Conservation (phyloP, 345 rosid species). For the Eucalyptus pauciflora region DNA sequence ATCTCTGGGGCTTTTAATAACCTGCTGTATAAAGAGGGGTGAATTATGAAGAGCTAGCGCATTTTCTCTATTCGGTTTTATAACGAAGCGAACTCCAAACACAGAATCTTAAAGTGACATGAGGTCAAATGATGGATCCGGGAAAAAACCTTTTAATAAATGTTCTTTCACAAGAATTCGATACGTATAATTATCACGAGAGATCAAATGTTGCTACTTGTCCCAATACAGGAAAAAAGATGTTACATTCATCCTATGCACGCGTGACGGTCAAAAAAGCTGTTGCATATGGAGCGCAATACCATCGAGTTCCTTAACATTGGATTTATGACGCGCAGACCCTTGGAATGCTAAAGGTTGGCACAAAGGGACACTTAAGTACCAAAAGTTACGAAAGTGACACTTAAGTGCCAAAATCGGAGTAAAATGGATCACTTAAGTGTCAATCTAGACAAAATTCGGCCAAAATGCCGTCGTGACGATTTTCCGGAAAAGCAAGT, state of each 20-base stretch:
- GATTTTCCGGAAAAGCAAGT: too few species aligned
- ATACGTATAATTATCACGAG: conserved; percentile 1
- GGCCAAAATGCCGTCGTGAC: too few species aligned
- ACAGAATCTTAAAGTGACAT: neutral
- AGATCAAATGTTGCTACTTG: conserved; percentile 9
- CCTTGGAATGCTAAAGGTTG: too few species aligned
- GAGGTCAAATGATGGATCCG: neutral
- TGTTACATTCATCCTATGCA: neutral
- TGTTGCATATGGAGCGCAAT: conserved; percentile 6
- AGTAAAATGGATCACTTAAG: too few species aligned
- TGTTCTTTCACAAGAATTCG: neutral
- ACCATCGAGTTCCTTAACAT: neutral
- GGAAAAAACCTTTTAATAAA: neutral
- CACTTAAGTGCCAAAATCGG: too few species aligned
- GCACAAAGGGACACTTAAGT: too few species aligned
- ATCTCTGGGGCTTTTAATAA: neutral
- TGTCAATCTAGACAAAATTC: too few species aligned
- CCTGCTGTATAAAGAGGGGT: neutral
- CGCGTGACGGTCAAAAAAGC: conserved; percentile 15
- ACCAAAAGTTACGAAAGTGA: too few species aligned
- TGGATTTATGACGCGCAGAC: neutral
- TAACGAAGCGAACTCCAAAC: neutral
- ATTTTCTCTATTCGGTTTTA: neutral
- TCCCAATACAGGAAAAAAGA: neutral
- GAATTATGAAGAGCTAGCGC: neutral